These are phyloP conservation scores for Rhodosporidiobolus odoratus DNA, from an alignment of 768 basidiomycete genomes.

Conservation along the genomic window DNA sequence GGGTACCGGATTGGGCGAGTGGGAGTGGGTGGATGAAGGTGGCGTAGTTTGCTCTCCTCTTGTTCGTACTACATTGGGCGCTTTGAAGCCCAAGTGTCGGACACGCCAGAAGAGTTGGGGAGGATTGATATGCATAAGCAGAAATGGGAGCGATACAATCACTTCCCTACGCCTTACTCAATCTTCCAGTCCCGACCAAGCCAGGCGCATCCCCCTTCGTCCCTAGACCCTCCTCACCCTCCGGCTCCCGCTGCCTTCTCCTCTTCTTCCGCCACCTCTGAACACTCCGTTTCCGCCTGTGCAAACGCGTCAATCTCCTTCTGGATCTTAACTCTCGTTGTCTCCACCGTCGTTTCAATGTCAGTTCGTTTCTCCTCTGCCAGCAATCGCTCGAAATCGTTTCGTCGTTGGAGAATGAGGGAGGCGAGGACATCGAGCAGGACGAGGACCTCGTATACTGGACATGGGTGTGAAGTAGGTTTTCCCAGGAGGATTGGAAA, in stretches of 20 bases:
- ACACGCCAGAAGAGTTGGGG: too few relatives aligned
- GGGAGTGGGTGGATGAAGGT: conserved; percentile 1
- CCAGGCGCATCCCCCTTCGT: too few relatives aligned
- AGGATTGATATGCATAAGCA: too few relatives aligned
- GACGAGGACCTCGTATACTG: not conserved
- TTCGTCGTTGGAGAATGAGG: not conserved
- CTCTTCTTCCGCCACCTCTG: too few relatives aligned
- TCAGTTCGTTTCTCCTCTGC: not conserved
- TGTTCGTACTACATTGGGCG: not conserved
- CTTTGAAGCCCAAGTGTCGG: not conserved
- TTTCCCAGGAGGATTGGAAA: not conserved
- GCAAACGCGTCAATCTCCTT: not conserved
- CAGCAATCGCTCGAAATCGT: not conserved
- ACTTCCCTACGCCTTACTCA: too few relatives aligned
- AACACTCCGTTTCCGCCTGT: not conserved
- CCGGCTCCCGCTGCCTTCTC: too few relatives aligned
- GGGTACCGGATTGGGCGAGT: conserved; percentile 7
- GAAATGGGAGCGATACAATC: too few relatives aligned
- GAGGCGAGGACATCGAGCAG: not conserved
- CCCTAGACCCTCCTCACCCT: too few relatives aligned
- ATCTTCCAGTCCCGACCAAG: too few relatives aligned
- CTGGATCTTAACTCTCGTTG: not conserved
- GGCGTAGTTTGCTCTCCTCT: not conserved
- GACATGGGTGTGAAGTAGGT: too few relatives aligned
- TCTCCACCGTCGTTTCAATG: not conserved